Conservation (phyloP, 345 rosid species). For the Bruguiera parviflora region DNA sequence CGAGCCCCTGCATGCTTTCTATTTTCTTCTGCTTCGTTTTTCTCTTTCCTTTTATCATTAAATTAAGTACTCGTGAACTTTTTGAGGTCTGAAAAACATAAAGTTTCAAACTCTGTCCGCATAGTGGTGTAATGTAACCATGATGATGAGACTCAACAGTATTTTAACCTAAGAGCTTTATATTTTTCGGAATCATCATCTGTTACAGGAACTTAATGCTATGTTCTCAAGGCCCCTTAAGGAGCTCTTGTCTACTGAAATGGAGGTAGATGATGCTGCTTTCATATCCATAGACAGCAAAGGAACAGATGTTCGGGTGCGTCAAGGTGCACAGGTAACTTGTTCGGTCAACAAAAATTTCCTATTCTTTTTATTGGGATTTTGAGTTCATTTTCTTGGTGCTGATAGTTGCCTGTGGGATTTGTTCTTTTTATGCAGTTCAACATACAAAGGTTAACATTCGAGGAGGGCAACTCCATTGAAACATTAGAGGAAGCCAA, state of each 20-base stretch:
- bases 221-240: constrained; percentile 78
- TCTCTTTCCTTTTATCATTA: no score
- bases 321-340: constrained; percentile 93
- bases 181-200: background rate
- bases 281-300: constrained; percentile 92
- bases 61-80: background rate
- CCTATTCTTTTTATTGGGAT: background rate
- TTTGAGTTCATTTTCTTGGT: background rate
- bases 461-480: constrained; percentile 61
- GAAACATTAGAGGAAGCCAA: constrained; percentile 92
- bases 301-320: constrained; percentile 85
- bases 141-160: background rate
- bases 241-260: constrained; percentile 57
- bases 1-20: no score
- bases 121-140: background rate
- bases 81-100: background rate
- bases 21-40: no score
- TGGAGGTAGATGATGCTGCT: constrained; percentile 92
- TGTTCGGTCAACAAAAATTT: background rate
- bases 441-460: constrained; percentile 82
- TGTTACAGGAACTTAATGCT: constrained; percentile 70
- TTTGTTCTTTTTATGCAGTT: constrained; percentile 40
- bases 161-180: background rate
- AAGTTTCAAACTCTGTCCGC: background rate
- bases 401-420: background rate